These are phyloP conservation scores for Blastomyces percursus DNA, from an alignment of 2,329 filamentous ascomycete species.

Conservation along the genomic window DNA sequence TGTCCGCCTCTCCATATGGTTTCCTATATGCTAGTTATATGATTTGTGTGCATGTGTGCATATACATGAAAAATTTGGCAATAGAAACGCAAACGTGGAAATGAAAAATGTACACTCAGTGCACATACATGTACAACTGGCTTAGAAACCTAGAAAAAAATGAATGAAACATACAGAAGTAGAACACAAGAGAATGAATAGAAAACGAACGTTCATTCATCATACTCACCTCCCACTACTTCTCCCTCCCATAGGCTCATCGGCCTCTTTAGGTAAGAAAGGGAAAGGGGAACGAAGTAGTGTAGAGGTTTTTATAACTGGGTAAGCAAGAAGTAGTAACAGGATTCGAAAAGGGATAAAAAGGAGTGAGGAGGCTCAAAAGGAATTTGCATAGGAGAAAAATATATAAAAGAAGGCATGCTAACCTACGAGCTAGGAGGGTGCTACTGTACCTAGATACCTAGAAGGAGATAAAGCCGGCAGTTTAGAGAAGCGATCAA, in stretches of 20 bases:
- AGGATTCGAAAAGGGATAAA: slow-evolving; percentile 6
- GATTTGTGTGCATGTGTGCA: not conserved
- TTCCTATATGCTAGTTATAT: not conserved
- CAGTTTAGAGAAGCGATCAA: not conserved
- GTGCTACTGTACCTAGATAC: not conserved
- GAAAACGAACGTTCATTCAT: not conserved
- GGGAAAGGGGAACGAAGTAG: not conserved
- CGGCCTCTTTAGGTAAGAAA: too few species aligned
- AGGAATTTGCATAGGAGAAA: too few species aligned
- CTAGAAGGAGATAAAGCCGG: not conserved
- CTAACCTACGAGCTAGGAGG: not conserved
- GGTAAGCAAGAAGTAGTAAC: not conserved
- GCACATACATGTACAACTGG: too few species aligned
- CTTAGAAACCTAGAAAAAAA: not conserved
- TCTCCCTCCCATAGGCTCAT: too few species aligned
- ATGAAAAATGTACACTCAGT: not conserved
- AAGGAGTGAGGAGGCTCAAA: not conserved
- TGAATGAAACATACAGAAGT: not conserved
- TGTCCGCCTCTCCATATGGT: not conserved
- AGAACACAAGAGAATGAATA: not conserved
- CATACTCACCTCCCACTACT: too few species aligned
- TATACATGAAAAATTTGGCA: not conserved
- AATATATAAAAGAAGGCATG: not conserved
- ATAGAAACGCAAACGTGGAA: not conserved
- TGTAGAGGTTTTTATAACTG: not conserved